Percentiles rank a stretch among this genome's conserved stretches.
Evolutionary conservation across 2,329 filamentous ascomycete species (phyloP).

Genomic region (Trichophyton equinum): DNA sequence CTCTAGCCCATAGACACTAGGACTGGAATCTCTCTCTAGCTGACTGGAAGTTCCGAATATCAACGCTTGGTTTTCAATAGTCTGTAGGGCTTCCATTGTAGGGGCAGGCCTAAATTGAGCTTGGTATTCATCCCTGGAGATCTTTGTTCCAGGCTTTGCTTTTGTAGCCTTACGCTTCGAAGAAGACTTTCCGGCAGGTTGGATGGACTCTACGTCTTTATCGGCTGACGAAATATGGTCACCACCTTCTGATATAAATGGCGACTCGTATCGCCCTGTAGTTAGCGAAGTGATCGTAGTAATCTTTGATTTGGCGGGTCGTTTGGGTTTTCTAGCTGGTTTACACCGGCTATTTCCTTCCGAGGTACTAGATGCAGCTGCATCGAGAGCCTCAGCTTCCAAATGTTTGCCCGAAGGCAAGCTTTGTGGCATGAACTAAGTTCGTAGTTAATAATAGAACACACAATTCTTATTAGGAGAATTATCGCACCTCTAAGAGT

Average conservation of each 20-base stretch:
- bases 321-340: constrained; percentile 25
- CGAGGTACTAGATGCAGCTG: neutral
- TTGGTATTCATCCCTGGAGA: constrained; percentile 33
- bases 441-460: neutral
- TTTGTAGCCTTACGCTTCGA: constrained; percentile 26
- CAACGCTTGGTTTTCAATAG: constrained; percentile 59
- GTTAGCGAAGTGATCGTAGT: constrained; percentile 68
- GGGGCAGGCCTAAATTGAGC: constrained; percentile 51
- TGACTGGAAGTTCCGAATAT: constrained; percentile 82
- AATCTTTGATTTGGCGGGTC: constrained; percentile 42
- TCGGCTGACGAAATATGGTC: constrained; percentile 17
- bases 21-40: constrained; percentile 59
- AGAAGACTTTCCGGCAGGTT: constrained; percentile 8
- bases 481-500: constrained; percentile 24
- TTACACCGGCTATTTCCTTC: constrained; percentile 1
- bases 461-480: neutral
- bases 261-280: constrained; percentile 52
- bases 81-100: constrained; percentile 53
- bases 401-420: neutral
- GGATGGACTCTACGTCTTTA: constrained; percentile 13
- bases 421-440: neutral
- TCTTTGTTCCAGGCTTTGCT: constrained; percentile 27
- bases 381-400: neutral
- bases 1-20: constrained; percentile 35
- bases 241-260: constrained; percentile 16